A percentile compares a stretch with the other conserved stretches of the same genome.
These are phyloP conservation scores for Trifolium pratense DNA, from an alignment of 306 rosid species.

Conservation along the genomic window DNA sequence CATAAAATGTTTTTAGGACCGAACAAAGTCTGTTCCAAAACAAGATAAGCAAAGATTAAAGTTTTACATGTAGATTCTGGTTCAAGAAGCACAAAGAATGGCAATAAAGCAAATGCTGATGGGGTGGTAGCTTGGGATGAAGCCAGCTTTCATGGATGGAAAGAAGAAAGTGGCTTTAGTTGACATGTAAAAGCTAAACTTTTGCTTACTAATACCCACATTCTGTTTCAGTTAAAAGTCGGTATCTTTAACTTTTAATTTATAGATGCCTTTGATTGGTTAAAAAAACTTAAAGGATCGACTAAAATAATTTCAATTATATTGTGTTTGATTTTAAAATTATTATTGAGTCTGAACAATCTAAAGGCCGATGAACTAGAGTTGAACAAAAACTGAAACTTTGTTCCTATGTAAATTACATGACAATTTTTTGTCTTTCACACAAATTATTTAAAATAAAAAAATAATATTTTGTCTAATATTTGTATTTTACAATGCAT, in stretches of 20 bases:
- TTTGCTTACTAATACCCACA: slow-evolving; percentile 49
- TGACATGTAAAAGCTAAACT: slow-evolving; percentile 41
- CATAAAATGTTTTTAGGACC: slow-evolving; percentile 28
- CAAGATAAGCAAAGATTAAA: slow-evolving; percentile 47
- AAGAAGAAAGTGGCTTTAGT: slow-evolving; percentile 52
- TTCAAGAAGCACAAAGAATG: slow-evolving; percentile 35
- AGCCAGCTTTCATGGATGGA: slow-evolving; percentile 29
- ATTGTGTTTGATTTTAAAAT: too few species aligned
- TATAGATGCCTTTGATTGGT: too few species aligned
- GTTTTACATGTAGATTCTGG: slow-evolving; percentile 39
- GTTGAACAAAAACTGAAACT: too few species aligned
- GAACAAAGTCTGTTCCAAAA: slow-evolving; percentile 50
- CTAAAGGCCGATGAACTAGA: too few species aligned
- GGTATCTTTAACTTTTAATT: slow-evolving; percentile 35
- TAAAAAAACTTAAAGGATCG: too few species aligned
- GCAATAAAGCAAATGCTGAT: slow-evolving; percentile 44
- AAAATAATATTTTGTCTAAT: too few species aligned
- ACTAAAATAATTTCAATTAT: too few species aligned
- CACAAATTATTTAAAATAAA: too few species aligned
- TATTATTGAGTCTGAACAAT: too few species aligned
- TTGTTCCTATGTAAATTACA: too few species aligned
- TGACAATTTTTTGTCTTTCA: too few species aligned
- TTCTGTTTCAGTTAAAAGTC: slow-evolving; percentile 61
- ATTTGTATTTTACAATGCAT: too few species aligned
- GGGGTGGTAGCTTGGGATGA: slow-evolving; percentile 46